Percentiles rank a stretch among this genome's conserved stretches.
These are phyloP conservation scores for Melaleuca alternifolia DNA, from an alignment of 345 rosid genomes.

Conservation along the genomic window DNA sequence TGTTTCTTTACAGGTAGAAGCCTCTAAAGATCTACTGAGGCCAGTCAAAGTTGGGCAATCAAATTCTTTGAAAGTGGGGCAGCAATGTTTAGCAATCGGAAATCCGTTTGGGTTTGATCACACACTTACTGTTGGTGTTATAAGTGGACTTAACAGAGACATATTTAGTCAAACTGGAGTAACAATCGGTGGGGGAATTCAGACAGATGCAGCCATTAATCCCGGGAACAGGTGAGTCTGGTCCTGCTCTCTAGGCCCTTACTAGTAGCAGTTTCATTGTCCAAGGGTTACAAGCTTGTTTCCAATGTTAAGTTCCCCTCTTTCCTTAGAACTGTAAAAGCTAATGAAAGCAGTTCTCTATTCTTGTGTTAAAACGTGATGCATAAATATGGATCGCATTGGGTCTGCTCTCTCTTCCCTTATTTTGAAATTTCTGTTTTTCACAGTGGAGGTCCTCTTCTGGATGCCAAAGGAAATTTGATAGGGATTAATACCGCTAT, in stretches of 20 bases:
- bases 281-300: background rate
- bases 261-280: background rate
- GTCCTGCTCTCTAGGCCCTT: background rate
- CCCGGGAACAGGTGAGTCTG: conserved; percentile 79
- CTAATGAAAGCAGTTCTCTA: background rate
- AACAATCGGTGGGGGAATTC: conserved; percentile 90
- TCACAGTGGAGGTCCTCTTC: conserved; percentile 87
- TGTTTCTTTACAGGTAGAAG: conserved; percentile 57
- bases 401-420: background rate
- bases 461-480: conserved; percentile 83
- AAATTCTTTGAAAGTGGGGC: conserved; percentile 74
- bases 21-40: conserved; percentile 59
- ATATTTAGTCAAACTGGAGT: conserved; percentile 90
- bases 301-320: background rate
- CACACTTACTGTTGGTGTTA: conserved; percentile 87
- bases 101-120: conserved; percentile 98
- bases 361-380: background rate
- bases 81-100: conserved; percentile 91
- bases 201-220: conserved; percentile 98
- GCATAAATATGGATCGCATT: background rate
- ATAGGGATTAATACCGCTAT: conserved; percentile 95
- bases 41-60: conserved; percentile 77
- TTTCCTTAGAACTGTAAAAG: background rate
- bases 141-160: conserved; percentile 88
- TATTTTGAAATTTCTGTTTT: background rate